A percentile compares a stretch with the other conserved stretches of the same genome.
Evolutionary conservation across 495 filamentous ascomycete genomes (phyloP).

Genomic region (Aspergillus kassunensis): DNA sequence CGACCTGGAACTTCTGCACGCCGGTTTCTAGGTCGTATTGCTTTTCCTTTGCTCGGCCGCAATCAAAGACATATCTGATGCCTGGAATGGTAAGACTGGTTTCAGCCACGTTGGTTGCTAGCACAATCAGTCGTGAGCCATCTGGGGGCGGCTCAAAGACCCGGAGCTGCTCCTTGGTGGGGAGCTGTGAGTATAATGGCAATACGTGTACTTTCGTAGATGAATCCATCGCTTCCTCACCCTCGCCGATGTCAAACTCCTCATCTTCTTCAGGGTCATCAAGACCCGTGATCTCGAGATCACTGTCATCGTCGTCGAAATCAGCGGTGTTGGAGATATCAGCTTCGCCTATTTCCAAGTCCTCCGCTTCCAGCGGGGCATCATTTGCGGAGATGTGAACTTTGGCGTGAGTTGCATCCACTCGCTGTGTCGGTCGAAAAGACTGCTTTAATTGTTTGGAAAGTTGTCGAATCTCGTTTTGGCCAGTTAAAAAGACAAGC

Average conservation of each 20-base stretch:
- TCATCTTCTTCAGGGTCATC: conserved; percentile 55
- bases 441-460: conserved; percentile 70
- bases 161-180: conserved; percentile 83
- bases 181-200: conserved; percentile 91
- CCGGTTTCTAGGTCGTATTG: conserved; percentile 79
- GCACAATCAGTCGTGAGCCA: conserved; percentile 78
- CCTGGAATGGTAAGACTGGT: conserved; percentile 96
- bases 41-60: conserved; percentile 86
- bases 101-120: conserved; percentile 97
- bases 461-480: conserved; percentile 80
- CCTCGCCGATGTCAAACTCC: conserved; percentile 57
- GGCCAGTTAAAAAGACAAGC: conserved; percentile 93
- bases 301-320: conserved; percentile 30
- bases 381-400: conserved; percentile 74
- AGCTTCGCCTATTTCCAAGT: conserved; percentile 72
- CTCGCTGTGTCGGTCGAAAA: conserved; percentile 58
- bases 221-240: conserved; percentile 60
- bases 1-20: conserved; percentile 91
- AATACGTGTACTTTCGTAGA: conserved; percentile 74
- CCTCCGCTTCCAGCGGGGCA: conserved; percentile 77
- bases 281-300: conserved; percentile 45
- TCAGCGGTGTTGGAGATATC: conserved; percentile 39
- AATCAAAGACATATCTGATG: conserved; percentile 94
- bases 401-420: conserved; percentile 51
- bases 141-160: conserved; percentile 91